Base-by-base conservation (phyloP, 495 filamentous ascomycete genomes). In the Tuber aestivum region DNA sequence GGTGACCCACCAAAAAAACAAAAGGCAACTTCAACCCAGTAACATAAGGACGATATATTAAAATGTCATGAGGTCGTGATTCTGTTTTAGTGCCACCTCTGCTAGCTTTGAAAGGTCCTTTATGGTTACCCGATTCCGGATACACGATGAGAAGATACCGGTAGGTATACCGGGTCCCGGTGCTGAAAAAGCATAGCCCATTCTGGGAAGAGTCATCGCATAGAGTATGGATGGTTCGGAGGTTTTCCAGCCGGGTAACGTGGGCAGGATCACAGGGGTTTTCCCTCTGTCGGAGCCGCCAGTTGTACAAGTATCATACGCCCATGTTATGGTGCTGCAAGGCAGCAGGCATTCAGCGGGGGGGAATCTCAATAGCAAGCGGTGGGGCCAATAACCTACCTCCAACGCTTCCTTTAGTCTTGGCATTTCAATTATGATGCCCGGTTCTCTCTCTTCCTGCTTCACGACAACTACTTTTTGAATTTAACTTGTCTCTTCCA, bases 341-440 rank as follows among this genome's bases (percentile, higher is more conserved):
- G 27, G 56, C 56, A 32, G 14, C 56, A 65, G 56, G 56, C 56
- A 35, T 65, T 65, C 27, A 14, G 56, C 56, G 56, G 56, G 56
- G 56, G 38, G 56, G 27, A 65, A 65, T 35, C 5, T 65, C 16
- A 27, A 65, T 65, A 35, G 56, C 14, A 27, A 18, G 56, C 0
- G 56, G 56, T 35, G 56, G 56, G 56, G 56, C 56, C 56, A 65
- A 65, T 65, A 35, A 56, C 23, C n/a, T 71, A 35, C 56, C n/a
- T 68, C 50, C 48, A 44, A 45, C 70, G 40, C 70, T 71, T 71
- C 70, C 20, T 32, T 41, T 32, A 0, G 70, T 42, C 42, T 71
- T 41, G 38, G 40, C 70, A 71, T 37, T 35, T 71, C 70, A 1
- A 16, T 48, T 48, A 14, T 6, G 56, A 65, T 35, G 27, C 56